Evolutionary conservation across 306 rosid species (phyloP).

Genomic region (Dicorynia guianensis): DNA sequence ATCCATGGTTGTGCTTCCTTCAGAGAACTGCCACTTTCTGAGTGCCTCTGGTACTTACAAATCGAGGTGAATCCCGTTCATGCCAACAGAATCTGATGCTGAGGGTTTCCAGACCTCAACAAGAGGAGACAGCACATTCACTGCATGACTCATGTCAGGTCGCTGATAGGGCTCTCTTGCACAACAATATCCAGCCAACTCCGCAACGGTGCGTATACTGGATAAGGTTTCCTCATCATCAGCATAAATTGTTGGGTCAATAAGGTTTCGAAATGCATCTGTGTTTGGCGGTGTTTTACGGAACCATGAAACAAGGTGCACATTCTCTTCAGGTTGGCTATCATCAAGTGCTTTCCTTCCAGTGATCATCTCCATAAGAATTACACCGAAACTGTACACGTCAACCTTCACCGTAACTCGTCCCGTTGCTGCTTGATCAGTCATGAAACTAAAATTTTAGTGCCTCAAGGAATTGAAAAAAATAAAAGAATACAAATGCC

Average conservation of each 20-base stretch:
- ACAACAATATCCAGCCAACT: slow-evolving; percentile 83
- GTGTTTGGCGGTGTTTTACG: slow-evolving; percentile 60
- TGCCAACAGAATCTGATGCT: slow-evolving; percentile 51
- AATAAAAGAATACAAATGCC: neutral
- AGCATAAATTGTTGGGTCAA: slow-evolving; percentile 65
- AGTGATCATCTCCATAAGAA: slow-evolving; percentile 84
- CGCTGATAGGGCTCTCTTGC: slow-evolving; percentile 84
- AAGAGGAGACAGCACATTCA: slow-evolving; percentile 79
- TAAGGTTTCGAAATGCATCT: slow-evolving; percentile 51
- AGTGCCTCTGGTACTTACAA: slow-evolving; percentile 71
- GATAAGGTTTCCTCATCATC: slow-evolving; percentile 62
- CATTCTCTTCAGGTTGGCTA: slow-evolving; percentile 71
- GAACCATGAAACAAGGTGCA: slow-evolving; percentile 88
- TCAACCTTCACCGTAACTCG: slow-evolving; percentile 84
- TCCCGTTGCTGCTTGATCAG: slow-evolving; percentile 71
- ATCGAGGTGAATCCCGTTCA: slow-evolving; percentile 61
- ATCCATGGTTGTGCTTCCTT: slow-evolving; percentile 48
- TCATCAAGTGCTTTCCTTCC: slow-evolving; percentile 87
- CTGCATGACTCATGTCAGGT: slow-evolving; percentile 86
- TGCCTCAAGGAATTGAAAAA: neutral
- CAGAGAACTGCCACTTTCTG: slow-evolving; percentile 70
- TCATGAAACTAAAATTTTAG: slow-evolving; percentile 18
- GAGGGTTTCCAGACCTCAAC: slow-evolving; percentile 83
- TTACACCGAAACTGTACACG: slow-evolving; percentile 92
- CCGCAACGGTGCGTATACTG: slow-evolving; percentile 63